A percentile compares a stretch with the other conserved stretches of the same genome.
Evolutionary conservation across 495 filamentous ascomycete species (phyloP).

Genomic region (Penicillium crystallinum): DNA sequence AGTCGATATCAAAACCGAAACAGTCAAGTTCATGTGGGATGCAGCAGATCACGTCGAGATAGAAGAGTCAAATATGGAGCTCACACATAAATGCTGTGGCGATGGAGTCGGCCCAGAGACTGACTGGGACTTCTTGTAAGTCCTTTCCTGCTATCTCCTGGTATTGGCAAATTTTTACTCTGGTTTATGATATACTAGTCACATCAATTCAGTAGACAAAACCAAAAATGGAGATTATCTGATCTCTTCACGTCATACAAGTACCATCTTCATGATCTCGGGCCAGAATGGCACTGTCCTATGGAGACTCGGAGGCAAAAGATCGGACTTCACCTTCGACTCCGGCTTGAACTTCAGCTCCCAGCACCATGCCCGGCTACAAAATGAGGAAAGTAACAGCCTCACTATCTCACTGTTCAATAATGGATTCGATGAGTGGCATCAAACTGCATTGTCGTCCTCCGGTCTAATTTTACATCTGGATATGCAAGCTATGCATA

Average conservation of each 20-base stretch:
- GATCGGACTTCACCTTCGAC: background rate
- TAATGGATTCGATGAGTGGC: background rate
- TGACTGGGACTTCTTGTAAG: slow-evolving; percentile 1
- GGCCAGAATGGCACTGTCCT: background rate
- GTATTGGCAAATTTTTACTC: no score
- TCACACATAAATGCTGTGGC: background rate
- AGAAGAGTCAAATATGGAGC: background rate
- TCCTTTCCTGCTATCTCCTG: background rate
- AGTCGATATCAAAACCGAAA: background rate
- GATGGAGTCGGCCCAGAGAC: background rate
- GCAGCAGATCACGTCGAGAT: background rate
- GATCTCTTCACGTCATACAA: background rate
- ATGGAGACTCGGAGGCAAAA: background rate
- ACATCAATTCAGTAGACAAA: background rate
- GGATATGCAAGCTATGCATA: background rate
- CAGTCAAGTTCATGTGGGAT: background rate
- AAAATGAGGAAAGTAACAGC: background rate
- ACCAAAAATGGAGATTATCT: background rate
- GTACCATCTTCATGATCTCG: background rate
- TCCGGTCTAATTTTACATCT: background rate
- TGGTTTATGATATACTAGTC: background rate
- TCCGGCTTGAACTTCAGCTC: background rate
- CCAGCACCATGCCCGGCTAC: background rate
- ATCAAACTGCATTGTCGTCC: background rate
- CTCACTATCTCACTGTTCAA: background rate